Evolutionary conservation across 2,329 filamentous ascomycete species (phyloP).

Genomic region (Chaetoscypha palmicola): DNA sequence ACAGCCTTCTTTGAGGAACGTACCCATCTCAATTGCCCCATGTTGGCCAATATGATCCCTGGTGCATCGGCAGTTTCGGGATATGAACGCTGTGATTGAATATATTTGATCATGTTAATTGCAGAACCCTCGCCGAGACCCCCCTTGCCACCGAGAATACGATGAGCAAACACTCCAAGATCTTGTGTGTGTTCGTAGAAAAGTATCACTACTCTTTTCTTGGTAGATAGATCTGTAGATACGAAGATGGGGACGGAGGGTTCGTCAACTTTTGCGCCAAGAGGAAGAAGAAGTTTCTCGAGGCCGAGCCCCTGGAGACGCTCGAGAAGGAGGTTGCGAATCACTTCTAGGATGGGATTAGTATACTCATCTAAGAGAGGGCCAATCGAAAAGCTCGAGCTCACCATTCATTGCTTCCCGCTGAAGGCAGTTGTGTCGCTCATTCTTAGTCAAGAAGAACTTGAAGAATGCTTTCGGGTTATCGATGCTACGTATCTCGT

Average conservation of each 20-base stretch:
- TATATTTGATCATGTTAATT: slow-evolving; percentile 51
- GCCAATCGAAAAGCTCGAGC: slow-evolving; percentile 19
- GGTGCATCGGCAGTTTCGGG: slow-evolving; percentile 32
- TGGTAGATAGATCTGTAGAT: slow-evolving; percentile 46
- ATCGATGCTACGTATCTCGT: slow-evolving; percentile 65
- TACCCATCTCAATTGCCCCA: slow-evolving; percentile 72
- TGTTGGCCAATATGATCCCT: slow-evolving; percentile 69
- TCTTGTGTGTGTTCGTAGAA: slow-evolving; percentile 68
- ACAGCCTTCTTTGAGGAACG: slow-evolving; percentile 54
- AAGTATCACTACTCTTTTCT: slow-evolving; percentile 62
- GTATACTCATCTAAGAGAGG: neutral
- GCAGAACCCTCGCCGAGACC: slow-evolving; percentile 66
- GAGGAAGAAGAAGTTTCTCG: slow-evolving; percentile 53
- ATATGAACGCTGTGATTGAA: slow-evolving; percentile 28
- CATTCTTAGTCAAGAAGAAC: slow-evolving; percentile 65
- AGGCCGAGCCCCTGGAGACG: slow-evolving; percentile 59
- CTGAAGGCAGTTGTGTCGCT: slow-evolving; percentile 70
- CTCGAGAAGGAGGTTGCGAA: slow-evolving; percentile 51
- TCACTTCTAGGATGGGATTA: slow-evolving; percentile 45
- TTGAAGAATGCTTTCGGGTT: slow-evolving; percentile 65
- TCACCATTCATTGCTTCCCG: slow-evolving; percentile 67
- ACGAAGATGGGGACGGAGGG: slow-evolving; percentile 66
- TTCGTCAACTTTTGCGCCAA: slow-evolving; percentile 38
- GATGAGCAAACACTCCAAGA: slow-evolving; percentile 67
- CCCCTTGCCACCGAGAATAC: slow-evolving; percentile 54